Evolutionary conservation across 2,329 filamentous ascomycete genomes (phyloP), one percentile per base, ranked within the genome.

Genomic region (Emergomyces pasteurianus): DNA sequence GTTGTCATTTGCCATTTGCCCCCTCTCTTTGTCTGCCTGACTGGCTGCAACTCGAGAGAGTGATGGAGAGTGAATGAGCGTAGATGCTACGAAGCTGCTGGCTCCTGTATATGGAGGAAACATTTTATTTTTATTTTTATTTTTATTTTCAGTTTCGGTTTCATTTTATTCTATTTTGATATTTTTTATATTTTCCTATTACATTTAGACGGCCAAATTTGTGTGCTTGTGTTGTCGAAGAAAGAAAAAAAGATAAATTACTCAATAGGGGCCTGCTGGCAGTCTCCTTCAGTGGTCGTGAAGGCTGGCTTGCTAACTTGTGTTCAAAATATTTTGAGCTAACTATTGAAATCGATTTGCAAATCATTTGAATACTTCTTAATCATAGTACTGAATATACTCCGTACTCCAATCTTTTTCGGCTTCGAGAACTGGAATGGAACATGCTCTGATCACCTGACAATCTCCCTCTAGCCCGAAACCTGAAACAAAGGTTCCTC

Each of bases 1-100:
- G n/a, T n/a, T n/a, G n/a, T 62, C 54, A 55, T 60, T 62, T 36
- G 9, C 21, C 34, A 54, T 64, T 59, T 58, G 65, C 64, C 63
- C 52, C 49, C 58, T 62, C 28, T 52, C 23, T n/a, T 60, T 58
- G 49, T 52, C 38, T 23, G 28, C 12, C 46, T 49, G 46, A 6
- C 23, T 52, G 28, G 6, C 26, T 23, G 9, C 21, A 26, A 23
- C 43, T 6, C 7, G 42, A 21, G 42, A 43, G 40, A 43, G 40
- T 6, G 40, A 7, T n/a, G n/a, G 40, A 7, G 9, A n/a, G 42
- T n/a, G 28, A n/a, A 2, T n/a, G 12, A 14, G 52, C 38, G 28
- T 43, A 26, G 21, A 26, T 31, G 38, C 16, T 57, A 57, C 40
- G 34, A 31, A 43, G 23, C 54, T 18, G 54, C 16, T 57, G 31